These are phyloP conservation scores for Sabuloglossum arenarium DNA, from an alignment of 495 filamentous ascomycete species.

Conservation along the genomic window DNA sequence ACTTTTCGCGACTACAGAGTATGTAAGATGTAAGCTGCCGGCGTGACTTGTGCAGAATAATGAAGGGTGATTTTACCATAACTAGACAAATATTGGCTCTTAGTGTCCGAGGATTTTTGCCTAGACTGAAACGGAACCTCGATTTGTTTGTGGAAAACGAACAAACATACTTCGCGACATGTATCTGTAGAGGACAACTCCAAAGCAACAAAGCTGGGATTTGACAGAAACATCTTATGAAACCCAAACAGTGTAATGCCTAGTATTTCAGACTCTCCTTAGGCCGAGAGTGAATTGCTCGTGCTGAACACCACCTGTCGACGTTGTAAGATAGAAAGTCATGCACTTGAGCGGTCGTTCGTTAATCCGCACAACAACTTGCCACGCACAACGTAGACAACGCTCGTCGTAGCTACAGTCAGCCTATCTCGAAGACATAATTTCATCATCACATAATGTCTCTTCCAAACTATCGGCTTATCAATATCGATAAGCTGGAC, in stretches of 20 bases:
- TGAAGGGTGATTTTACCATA: neutral
- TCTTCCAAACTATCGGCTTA: slow-evolving; percentile 63
- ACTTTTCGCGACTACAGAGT: neutral
- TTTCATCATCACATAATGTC: slow-evolving; percentile 30
- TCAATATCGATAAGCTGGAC: slow-evolving; percentile 78
- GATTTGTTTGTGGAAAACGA: neutral
- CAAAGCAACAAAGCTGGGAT: too few species aligned
- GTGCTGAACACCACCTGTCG: neutral
- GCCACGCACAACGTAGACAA: too few species aligned
- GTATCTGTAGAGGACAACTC: too few species aligned
- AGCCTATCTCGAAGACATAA: neutral
- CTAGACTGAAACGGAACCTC: neutral
- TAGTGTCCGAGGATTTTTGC: neutral
- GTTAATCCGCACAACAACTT: slow-evolving; percentile 1
- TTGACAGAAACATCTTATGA: too few species aligned
- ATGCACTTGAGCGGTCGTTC: neutral
- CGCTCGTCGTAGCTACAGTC: neutral
- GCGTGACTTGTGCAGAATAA: neutral
- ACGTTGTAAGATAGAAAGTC: neutral
- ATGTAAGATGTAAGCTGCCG: neutral
- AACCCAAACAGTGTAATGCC: too few species aligned
- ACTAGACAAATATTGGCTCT: neutral
- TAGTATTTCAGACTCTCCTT: too few species aligned
- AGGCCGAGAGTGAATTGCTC: neutral
- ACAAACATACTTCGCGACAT: too few species aligned